These are phyloP conservation scores for Diplodia seriata DNA, from an alignment of 2,329 filamentous ascomycete genomes.

Conservation along the genomic window DNA sequence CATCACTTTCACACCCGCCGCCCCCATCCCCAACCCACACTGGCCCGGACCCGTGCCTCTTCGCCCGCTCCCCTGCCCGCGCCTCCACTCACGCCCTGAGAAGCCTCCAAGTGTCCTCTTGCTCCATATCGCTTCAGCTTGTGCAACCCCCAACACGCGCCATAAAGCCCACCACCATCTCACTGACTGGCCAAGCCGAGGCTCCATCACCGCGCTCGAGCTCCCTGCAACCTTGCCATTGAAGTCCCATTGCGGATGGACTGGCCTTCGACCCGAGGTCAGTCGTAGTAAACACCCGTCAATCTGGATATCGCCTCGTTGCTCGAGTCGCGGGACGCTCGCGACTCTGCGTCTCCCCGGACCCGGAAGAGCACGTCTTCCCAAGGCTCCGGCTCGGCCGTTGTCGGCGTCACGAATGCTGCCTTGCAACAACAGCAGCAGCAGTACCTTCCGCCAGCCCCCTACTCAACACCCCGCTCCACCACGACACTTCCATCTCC, in stretches of 20 bases:
- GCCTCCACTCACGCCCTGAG: too few relatives aligned
- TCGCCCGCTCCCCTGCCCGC: neutral
- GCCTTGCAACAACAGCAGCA: conserved; percentile 31
- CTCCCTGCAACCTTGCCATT: neutral
- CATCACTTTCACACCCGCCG: conserved; percentile 22
- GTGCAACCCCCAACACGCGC: conserved; percentile 1
- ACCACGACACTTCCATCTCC: conserved; percentile 19
- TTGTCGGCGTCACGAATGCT: neutral
- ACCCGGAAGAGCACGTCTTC: conserved; percentile 53
- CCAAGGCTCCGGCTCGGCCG: neutral
- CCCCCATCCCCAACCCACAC: neutral
- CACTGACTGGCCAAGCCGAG: neutral
- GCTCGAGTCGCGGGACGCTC: conserved; percentile 69
- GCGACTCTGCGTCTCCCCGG: conserved; percentile 70
- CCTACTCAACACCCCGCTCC: conserved; percentile 39
- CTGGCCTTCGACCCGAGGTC: conserved; percentile 43
- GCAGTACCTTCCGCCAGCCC: conserved; percentile 46
- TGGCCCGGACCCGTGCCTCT: too few relatives aligned
- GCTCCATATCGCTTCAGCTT: neutral
- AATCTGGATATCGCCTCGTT: conserved; percentile 96
- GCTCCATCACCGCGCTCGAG: neutral
- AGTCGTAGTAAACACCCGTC: conserved; percentile 39
- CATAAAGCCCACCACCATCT: conserved; percentile 1
- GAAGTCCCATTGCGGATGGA: conserved; percentile 33
- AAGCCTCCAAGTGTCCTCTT: neutral